Evolutionary conservation across 768 basidiomycete species (phyloP), one percentile per base, ranked within the genome.

Genomic region (Phanerochaete carnosa): DNA sequence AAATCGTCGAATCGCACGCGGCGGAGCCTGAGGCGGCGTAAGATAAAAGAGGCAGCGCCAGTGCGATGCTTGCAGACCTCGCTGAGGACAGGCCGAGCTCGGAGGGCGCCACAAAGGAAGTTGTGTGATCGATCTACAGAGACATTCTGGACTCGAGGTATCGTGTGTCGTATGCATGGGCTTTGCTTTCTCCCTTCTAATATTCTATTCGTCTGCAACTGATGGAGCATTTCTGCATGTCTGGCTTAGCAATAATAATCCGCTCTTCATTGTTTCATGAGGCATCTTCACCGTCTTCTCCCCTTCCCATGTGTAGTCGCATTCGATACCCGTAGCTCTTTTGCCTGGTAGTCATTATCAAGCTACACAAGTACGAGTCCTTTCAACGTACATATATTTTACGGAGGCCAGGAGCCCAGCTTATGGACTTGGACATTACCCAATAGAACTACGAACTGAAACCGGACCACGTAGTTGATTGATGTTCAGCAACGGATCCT

Each of bases 21-120:
- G 32, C 80, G 45, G 49, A 29, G 54, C 33, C 33, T 23, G 37
- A 37, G 2, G 58, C 50, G 30, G 57, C 16, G 25, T 82, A 82
- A 39, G 81, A 76, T 72, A 87, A 84, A 75, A 82, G 77, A 61
- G 84, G 79, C 70, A 86, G 85, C 69, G 76, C 83, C 52, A 74
- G 85, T 47, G 76, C 83, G 29, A 30, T 32, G 13, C 50, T 33
- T 16, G 51, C 51, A 9, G 51, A 30, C 51, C n/a, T n/a, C n/a
- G n/a, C n/a, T n/a, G n/a, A n/a, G n/a, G n/a, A n/a, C n/a, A n/a
- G n/a, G n/a, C n/a, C n/a, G n/a, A n/a, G n/a, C n/a, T 15, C 29
- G 30, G 51, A 33, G 7, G 23, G 26, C 28, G 22, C 47, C 47
- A 29, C 47, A 26, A 26, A 49, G 47, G 25, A 13, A 16, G 47